Evolutionary conservation across 192 early-diverging fungal genomes (phyloP).

Genomic region (Gonapodya prolifera): DNA sequence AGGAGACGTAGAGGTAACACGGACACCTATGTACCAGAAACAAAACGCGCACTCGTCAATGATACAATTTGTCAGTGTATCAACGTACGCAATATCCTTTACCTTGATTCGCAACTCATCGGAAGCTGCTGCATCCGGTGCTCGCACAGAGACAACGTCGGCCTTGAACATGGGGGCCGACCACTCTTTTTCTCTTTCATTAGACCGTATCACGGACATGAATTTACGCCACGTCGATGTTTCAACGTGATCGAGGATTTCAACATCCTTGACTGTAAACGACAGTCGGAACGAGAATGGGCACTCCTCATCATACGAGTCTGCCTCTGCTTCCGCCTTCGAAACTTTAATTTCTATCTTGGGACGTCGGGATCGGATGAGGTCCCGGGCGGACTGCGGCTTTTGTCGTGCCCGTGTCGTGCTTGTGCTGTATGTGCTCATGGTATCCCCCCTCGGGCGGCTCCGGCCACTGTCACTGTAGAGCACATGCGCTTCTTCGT

Average conservation of each 20-base stretch:
- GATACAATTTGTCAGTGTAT: background rate
- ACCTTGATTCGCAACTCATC: constrained; percentile 51
- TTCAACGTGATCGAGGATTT: constrained; percentile 64
- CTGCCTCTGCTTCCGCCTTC: no score
- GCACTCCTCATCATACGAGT: no score
- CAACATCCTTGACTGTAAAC: constrained; percentile 44
- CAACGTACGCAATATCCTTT: background rate
- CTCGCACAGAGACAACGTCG: constrained; percentile 40
- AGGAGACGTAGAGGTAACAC: constrained; percentile 20
- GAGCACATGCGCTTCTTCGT: no score
- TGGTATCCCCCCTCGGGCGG: no score
- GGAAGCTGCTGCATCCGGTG: constrained; percentile 26
- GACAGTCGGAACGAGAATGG: background rate
- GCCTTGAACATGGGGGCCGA: constrained; percentile 52
- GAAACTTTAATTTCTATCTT: no score
- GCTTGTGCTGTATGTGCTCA: no score
- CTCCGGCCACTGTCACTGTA: no score
- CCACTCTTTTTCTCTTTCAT: constrained; percentile 34
- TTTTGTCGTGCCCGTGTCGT: no score
- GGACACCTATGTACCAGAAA: no score
- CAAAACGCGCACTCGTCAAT: no score
- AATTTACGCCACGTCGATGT: constrained; percentile 70
- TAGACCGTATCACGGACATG: constrained; percentile 47
- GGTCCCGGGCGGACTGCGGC: no score
- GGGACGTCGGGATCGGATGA: no score